Base-by-base conservation (phyloP, 768 basidiomycete species). In the Lactifluus echinatus region DNA sequence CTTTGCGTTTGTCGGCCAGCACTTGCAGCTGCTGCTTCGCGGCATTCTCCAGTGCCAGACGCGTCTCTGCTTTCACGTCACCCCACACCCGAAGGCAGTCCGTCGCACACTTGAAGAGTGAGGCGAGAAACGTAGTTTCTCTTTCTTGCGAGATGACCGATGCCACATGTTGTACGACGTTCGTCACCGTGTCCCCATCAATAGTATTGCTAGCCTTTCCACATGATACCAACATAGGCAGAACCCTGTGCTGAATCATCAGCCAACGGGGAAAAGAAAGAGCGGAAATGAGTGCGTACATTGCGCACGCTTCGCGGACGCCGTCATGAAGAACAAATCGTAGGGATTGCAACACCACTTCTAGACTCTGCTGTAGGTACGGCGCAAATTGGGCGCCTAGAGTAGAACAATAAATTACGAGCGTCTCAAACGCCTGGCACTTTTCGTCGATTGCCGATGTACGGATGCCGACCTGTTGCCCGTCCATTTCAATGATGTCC, bases 361-460 rank as follows among this genome's bases (percentile, higher is more conserved):
- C 85, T 3, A 93, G 74, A 10, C 77, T 79, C 64, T 86, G 87
- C 24, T 80, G 67, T 2, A 92, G 72, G 64, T 88, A 92, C 0
- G 88, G 87, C 0, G 81, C 83, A 63, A 89, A 90, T 2, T 76
- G 74, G 0, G 77, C 71, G 0, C 80, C 79, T 0, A 92, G 76
- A 4, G 84, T 82, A 40, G 82, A 84, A 60, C 82, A 84, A 66
- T 90, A 87, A 21, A 90, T 85, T 14, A 90, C 81, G 7, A 92
- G 75, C n/a, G 87, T 90, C 65, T 90, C 87, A 62, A 91, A 89
- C 2, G 90, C 89, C 65, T 89, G 86, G 56, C 88, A 89, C 65
- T 92, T 92, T 63, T 93, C 89, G 66, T 92, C 89, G 64, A 93
- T 82, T 0, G 81, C 80, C 0, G 87, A 83, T 2, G 89, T 92